Conservation (phyloP, 208 protist genomes). For the Trypanosoma vivax region DNA sequence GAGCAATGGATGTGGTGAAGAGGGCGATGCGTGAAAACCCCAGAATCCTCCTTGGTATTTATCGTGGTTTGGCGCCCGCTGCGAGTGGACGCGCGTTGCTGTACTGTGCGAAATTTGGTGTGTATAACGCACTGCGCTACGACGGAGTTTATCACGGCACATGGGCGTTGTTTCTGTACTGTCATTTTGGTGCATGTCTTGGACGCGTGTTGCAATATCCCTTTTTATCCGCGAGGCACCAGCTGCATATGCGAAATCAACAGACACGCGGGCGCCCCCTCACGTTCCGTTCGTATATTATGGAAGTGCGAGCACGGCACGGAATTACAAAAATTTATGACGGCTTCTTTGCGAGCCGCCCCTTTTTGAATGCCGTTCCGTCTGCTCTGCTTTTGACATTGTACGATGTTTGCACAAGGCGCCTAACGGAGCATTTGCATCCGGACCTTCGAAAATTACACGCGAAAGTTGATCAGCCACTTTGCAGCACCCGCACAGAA, state of each 20-base stretch:
- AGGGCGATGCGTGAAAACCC: slow-evolving; percentile 53
- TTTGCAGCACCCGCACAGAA: slow-evolving; percentile 27
- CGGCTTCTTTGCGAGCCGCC: slow-evolving; percentile 66
- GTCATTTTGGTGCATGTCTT: slow-evolving; percentile 44
- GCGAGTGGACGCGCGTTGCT: slow-evolving; percentile 29
- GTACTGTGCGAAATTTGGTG: slow-evolving; percentile 55
- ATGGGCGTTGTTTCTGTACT: slow-evolving; percentile 67
- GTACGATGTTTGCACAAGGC: slow-evolving; percentile 53
- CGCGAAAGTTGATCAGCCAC: slow-evolving; percentile 35
- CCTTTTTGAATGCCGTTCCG: slow-evolving; percentile 60
- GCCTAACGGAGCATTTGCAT: slow-evolving; percentile 63
- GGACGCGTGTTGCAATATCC: slow-evolving; percentile 59
- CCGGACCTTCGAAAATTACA: slow-evolving; percentile 25
- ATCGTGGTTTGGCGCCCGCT: slow-evolving; percentile 39
- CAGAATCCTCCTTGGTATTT: slow-evolving; percentile 42
- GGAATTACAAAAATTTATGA: slow-evolving; percentile 79
- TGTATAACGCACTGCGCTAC: slow-evolving; percentile 73
- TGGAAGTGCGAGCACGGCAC: slow-evolving; percentile 50
- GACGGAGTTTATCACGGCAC: slow-evolving; percentile 59
- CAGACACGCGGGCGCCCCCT: slow-evolving; percentile 16
- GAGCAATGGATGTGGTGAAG: slow-evolving; percentile 50
- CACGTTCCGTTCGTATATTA: slow-evolving; percentile 54
- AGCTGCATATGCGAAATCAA: slow-evolving; percentile 50
- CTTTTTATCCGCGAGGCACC: slow-evolving; percentile 51
- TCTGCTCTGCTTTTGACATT: slow-evolving; percentile 55